Evolutionary conservation across 257 asterid species (phyloP).

Genomic region (Ocimum tenuiflorum): DNA sequence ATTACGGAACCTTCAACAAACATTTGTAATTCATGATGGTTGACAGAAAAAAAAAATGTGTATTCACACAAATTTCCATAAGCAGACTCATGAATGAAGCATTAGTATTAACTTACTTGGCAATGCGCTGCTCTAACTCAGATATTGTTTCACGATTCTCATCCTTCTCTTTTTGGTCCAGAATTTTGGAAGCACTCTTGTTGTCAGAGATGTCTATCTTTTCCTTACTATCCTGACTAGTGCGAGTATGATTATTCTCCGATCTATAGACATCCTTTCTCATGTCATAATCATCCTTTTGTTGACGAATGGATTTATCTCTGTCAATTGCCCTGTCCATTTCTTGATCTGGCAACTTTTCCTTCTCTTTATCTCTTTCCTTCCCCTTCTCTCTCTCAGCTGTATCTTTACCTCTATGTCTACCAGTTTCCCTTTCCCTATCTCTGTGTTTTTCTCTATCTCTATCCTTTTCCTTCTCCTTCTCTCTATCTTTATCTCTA

Average conservation of each 20-base stretch:
- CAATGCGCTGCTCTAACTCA: slow-evolving; percentile 60
- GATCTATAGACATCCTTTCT: slow-evolving; percentile 40
- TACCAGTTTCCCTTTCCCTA: slow-evolving; percentile 46
- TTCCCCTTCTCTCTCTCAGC: slow-evolving; percentile 57
- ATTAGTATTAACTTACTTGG: slow-evolving; percentile 46
- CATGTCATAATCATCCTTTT: slow-evolving; percentile 51
- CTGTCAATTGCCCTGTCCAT: slow-evolving; percentile 57
- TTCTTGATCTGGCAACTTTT: slow-evolving; percentile 51
- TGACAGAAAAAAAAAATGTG: not conserved
- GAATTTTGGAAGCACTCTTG: slow-evolving; percentile 35
- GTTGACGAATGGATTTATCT: slow-evolving; percentile 48
- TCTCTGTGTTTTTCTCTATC: slow-evolving; percentile 42
- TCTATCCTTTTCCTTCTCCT: slow-evolving; percentile 41
- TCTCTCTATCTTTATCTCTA: slow-evolving; percentile 49
- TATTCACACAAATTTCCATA: not conserved
- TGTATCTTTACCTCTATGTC: slow-evolving; percentile 45
- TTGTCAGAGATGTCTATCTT: slow-evolving; percentile 25
- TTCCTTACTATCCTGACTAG: slow-evolving; percentile 26
- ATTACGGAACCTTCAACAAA: not conserved
- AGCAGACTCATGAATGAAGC: not conserved
- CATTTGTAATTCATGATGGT: not conserved
- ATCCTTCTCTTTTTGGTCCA: slow-evolving; percentile 29
- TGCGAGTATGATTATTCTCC: slow-evolving; percentile 25
- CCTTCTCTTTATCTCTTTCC: slow-evolving; percentile 59
- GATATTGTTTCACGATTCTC: slow-evolving; percentile 34